A percentile compares a stretch with the other conserved stretches of the same genome.
Conservation (phyloP, 179 eudicot species). For the Spergularia azorica region DNA sequence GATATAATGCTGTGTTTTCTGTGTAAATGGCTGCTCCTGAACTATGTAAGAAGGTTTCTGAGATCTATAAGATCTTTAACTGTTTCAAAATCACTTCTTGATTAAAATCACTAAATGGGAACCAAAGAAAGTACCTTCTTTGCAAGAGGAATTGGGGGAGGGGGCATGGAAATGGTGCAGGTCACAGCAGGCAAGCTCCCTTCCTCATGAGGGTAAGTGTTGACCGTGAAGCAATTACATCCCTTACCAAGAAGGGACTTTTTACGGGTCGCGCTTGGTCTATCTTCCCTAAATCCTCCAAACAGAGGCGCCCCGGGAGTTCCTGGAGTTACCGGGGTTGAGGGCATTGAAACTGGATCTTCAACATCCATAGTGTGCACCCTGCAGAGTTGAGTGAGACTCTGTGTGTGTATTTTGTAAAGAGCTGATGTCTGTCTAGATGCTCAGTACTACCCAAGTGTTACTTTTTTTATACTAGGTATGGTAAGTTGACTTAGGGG, state of each 20-base stretch:
- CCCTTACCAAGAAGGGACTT: slow-evolving; percentile 51
- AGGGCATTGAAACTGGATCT: slow-evolving; percentile 59
- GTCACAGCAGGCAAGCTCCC: slow-evolving; percentile 71
- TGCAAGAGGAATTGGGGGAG: slow-evolving; percentile 76
- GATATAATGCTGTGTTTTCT: too few species aligned
- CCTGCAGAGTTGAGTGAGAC: slow-evolving; percentile 8
- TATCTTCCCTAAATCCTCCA: slow-evolving; percentile 49
- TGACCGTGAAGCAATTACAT: slow-evolving; percentile 65
- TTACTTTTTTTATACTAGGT: slow-evolving; percentile 28
- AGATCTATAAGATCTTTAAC: not conserved
- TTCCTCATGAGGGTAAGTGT: slow-evolving; percentile 68
- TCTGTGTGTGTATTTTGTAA: not conserved
- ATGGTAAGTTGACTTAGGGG: slow-evolving; percentile 46
- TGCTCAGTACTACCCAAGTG: slow-evolving; percentile 20
- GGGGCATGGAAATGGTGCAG: slow-evolving; percentile 54
- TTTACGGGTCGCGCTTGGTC: slow-evolving; percentile 20
- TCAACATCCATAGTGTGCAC: slow-evolving; percentile 54
- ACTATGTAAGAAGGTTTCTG: too few species aligned
- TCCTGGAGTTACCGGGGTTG: slow-evolving; percentile 78
- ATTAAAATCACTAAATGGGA: not conserved
- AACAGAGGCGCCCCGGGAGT: slow-evolving; percentile 81
- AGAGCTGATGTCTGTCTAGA: not conserved
- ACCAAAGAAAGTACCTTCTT: slow-evolving; percentile 58
- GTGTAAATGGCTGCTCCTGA: too few species aligned
- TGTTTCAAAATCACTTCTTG: not conserved